Evolutionary conservation across 192 early-diverging fungal genomes (phyloP), one percentile per base, ranked within the genome.

Genomic region (Dissophora ornata): DNA sequence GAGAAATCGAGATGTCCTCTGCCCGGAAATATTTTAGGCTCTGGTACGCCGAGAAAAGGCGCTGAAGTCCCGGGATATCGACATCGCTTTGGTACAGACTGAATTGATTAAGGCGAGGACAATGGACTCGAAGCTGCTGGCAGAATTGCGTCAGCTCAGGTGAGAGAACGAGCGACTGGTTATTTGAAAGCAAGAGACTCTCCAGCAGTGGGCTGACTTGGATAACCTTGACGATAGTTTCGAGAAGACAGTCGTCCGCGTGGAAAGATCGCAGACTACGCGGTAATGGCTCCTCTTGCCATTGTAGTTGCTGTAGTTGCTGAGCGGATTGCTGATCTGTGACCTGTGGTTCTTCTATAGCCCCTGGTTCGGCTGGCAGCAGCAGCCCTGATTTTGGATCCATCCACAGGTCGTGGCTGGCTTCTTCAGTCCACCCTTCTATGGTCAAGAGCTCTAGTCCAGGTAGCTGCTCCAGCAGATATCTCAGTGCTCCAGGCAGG

Each of bases 391-490:
- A n/a, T n/a, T n/a, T n/a, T n/a, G n/a, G n/a, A n/a, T n/a, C n/a
- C n/a, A n/a, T n/a, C n/a, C n/a, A n/a, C n/a, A n/a, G n/a, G n/a
- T n/a, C n/a, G n/a, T n/a, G n/a, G n/a, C n/a, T n/a, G n/a, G n/a
- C 2, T n/a, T 32, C 4, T 2, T 36, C 6, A 1, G 19, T n/a
- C 30, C 44, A 56, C 22, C 22, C 33, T 36, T 24, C n/a, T 4
- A 56, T 3, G 28, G 4, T 3, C 36, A 58, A 16, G 2, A 42
- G 16, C 26, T 67, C 54, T 10, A 67, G 25, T 7, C 28, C 15
- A 0, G 57, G 57, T 8, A 68, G 21, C n/a, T 24, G 18, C 34
- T 58, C 47, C 34, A 68, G 25, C 47, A 69, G 11, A 26, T 38
- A 46, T 1, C 29, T 38, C 26, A 68, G 26, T 1, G 30, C 8